phyloP scores from a whole-genome alignment of 495 filamentous ascomycete genomes.

The Cudoniella acicularis region DNA sequence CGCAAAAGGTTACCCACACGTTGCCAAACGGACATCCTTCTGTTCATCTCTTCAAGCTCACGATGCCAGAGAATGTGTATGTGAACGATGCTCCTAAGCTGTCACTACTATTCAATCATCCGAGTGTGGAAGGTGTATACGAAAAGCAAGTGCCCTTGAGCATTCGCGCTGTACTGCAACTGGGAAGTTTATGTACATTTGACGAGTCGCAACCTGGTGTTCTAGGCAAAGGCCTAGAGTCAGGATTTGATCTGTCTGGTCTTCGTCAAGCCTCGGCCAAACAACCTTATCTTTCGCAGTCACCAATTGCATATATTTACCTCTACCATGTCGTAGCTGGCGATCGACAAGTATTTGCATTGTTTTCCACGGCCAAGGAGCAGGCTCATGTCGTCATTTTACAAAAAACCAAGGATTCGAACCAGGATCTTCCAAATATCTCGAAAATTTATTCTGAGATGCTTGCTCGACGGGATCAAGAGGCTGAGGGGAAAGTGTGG shows the following conservation, averaged over 20 bases:
- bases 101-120: conserved; percentile 77
- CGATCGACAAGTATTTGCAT: conserved; percentile 85
- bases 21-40: conserved; percentile 94
- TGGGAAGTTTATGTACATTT: conserved; percentile 93
- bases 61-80: conserved; percentile 83
- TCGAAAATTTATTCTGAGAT: conserved; percentile 87
- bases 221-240: conserved; percentile 86
- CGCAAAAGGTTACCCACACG: conserved; percentile 87
- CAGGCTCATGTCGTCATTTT: conserved; percentile 83
- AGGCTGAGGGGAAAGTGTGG: conserved; percentile 62
- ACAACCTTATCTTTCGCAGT: conserved; percentile 66
- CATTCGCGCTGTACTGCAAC: conserved; percentile 76
- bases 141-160: conserved; percentile 87
- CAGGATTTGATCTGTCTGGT: conserved; percentile 84
- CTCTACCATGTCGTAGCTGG: conserved; percentile 89
- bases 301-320: conserved; percentile 75
- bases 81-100: conserved; percentile 80
- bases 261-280: conserved; percentile 63
- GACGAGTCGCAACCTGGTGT: conserved; percentile 87
- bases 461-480: conserved; percentile 58
- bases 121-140: conserved; percentile 94
- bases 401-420: conserved; percentile 65
- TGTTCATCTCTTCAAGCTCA: conserved; percentile 89
- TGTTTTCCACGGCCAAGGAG: conserved; percentile 80
- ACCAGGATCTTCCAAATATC: conserved; percentile 83